Base-by-base conservation (phyloP, 2,329 filamentous ascomycete species). In the Fusarium multiceps region DNA sequence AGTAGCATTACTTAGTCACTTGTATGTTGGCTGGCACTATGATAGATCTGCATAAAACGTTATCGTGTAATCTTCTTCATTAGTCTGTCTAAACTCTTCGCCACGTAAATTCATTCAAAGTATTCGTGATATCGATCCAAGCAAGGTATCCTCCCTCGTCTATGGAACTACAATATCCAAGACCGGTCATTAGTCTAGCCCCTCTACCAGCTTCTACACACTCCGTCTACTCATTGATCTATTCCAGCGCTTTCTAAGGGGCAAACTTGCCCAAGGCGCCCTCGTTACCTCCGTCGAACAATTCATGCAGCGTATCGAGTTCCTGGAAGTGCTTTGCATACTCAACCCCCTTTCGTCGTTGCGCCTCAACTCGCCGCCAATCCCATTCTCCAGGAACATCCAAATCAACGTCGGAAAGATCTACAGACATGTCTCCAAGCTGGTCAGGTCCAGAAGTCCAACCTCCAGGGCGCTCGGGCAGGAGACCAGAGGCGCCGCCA, bases 401-500 rank as follows among this genome's bases (percentile, higher is more conserved):
- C 21, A 81, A 62, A 25, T 81, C 72, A 14, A 81, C 72, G 9
- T 79, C 79, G 8, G 78, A 78, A 13, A 82, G 59, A 16, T 84
- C 81, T 9, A 75, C 78, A 12, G 80, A 76, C 30, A 80, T 75
- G 42, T 80, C 78, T 27, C 81, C 81, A 30, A 82, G 76, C 47
- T 82, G 83, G 43, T 80, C 77, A 30, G 82, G 81, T 18, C 83
- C 83, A 55, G 80, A 76, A 9, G 81, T 81, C 89, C 89, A 90
- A 23, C 90, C 90, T 13, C 87, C 89, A 0, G 93, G 93, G 49
- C 90, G 86, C 60, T 86, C 82, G 0, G 96, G 96, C 53, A 98
- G 82, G 77, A 98, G 83, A 3, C 90, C 89, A 51, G 90, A 91
- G 23, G 65, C 68, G 37, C 90, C 87, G 45, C 87, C 84, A 27